Evolutionary conservation across 257 asterid genomes (phyloP), one percentile per base, ranked within the genome.

Genomic region (Paraleonurus japonicus): DNA sequence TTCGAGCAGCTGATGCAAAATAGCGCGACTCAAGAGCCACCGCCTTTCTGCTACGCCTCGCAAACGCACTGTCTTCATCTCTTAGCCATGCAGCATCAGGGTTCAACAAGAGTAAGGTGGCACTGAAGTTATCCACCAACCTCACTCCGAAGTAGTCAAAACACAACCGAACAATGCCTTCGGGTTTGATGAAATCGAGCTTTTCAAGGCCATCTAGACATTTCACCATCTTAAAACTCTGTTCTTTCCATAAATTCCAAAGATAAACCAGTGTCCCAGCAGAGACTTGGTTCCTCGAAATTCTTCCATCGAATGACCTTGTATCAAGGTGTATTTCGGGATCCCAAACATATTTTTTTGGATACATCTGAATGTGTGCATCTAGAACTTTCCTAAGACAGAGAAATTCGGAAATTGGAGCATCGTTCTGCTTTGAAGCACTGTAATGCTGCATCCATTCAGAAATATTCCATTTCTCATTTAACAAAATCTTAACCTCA

Each of bases 91-190:
- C 72, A 19, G 92, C 85, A 20, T 76, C 72, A 3, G 89, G 87
- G 27, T 78, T 85, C 79, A 84, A 7, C 78, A 89, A 58, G 4
- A 70, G 61, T 71, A 33, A 85, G 7, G 60, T 24, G 9, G n/a
- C 63, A 50, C 67, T 81, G 1, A 12, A 2, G 47, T 72, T 47
- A 53, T 77, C 58, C 0, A 35, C 10, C 13, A 62, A 68, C 77
- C 82, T 82, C 68, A 86, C 82, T 12, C 96, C 96, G 69, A 87
- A 87, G 76, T 81, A 87, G 33, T 51, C 57, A 67, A 80, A 54
- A 71, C 87, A 82, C 70, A 85, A 80, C 12, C 72, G 70, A 3
- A 47, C 73, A 4, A 17, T 30, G 43, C 39, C 74, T n/a, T 32
- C 72, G 11, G 41, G 50, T 37, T 59, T 2, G 8, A 66, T 12